Evolutionary conservation across 164 flowering plant genomes (phyloP).

Genomic region (Kingdonia uniflora): DNA sequence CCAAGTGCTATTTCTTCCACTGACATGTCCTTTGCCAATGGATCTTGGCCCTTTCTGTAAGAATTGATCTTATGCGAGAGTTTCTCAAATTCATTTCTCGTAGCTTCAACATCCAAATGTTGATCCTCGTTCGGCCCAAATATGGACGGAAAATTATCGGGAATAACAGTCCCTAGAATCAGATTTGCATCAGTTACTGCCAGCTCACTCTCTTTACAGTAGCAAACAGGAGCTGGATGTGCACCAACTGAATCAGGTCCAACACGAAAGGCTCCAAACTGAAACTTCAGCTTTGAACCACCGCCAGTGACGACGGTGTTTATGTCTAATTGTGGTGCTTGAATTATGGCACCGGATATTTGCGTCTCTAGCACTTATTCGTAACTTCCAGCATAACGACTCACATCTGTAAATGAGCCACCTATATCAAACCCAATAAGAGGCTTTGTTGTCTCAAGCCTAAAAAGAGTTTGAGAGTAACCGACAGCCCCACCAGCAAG

Average conservation of each 20-base stretch:
- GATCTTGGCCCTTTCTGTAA: conserved; percentile 68
- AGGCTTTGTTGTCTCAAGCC: conserved; percentile 75
- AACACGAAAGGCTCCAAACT: conserved; percentile 85
- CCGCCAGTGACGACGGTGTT: conserved; percentile 99
- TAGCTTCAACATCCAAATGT: conserved; percentile 60
- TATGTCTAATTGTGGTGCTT: conserved; percentile 97
- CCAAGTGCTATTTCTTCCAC: conserved; percentile 95
- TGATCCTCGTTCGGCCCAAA: conserved; percentile 89
- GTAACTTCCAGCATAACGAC: conserved; percentile 86
- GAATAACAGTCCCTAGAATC: conserved; percentile 76
- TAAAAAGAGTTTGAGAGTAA: conserved; percentile 86
- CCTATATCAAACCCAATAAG: conserved; percentile 99
- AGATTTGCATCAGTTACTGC: conserved; percentile 98
- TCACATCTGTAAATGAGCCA: conserved; percentile 95
- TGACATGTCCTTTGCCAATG: conserved; percentile 64
- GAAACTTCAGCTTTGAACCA: conserved; percentile 90
- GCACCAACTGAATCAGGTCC: conserved; percentile 99
- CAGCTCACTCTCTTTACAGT: conserved; percentile 90
- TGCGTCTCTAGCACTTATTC: conserved; percentile 94
- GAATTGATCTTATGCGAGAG: conserved; percentile 59
- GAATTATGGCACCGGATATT: conserved; percentile 93
- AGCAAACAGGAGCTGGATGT: conserved; percentile 98
- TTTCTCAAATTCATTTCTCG: conserved; percentile 67
- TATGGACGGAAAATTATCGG: conserved; percentile 87
- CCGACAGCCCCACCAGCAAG: conserved; percentile 99